Evolutionary conservation across 2,329 filamentous ascomycete genomes (phyloP), one percentile per base, ranked within the genome.

Genomic region (Aspergillus sp.): DNA sequence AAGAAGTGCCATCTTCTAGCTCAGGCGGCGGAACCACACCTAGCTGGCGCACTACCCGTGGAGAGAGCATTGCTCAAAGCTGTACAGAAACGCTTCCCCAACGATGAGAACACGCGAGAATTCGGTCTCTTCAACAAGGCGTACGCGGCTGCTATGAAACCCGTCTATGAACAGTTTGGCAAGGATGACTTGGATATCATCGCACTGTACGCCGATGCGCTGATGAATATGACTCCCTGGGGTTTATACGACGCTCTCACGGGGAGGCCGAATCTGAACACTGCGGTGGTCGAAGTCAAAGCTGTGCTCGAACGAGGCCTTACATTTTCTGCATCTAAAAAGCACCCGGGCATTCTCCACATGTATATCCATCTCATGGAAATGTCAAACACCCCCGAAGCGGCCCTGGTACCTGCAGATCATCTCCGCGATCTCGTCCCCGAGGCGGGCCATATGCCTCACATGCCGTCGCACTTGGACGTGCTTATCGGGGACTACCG

Each of bases 381-480:
- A 63, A 89, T 89, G 86, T 89, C 86, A 0, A 71, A 75, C 0
- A 77, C 73, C 0, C 86, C 87, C 0, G 86, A 89, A 63, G 64
- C 68, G 0, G 87, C 84, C 2, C 66, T 88, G 13, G 73, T 79
- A 0, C 75, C 80, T 0, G 86, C 85, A 2, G 79, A 89, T 64
- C 73, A 55, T 7, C 76, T 90, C 10, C 82, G 86, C 20, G 76
- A 74, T 13, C 76, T 42, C 7, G 79, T 85, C 0, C 86, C 86
- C 0, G 85, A 89, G 62, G 78, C 82, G 0, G 86, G 86, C 0
- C 87, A 90, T 64, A 73, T 89, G 1, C 76, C 84, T 33, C 87
- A 90, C 64, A 91, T 92, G 88, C 87, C 88, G 0, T 83, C 83
- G 0, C 88, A 91, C 64, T 77, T 91, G 30, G 87, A 91, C 64